Base-by-base conservation (phyloP, 768 basidiomycete species). In the Panus rudis region DNA sequence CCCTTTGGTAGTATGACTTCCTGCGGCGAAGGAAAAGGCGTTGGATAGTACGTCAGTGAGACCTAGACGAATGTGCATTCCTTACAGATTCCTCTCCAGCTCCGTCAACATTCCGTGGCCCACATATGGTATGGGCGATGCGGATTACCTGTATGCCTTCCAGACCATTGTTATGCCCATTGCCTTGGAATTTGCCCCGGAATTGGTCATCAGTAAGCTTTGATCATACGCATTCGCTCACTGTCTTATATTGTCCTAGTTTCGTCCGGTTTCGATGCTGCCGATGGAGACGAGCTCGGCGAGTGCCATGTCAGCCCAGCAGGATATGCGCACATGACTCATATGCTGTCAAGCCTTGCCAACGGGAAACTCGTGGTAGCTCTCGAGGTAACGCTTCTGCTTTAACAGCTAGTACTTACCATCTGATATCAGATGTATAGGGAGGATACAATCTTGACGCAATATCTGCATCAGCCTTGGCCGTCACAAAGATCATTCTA, bases 31-130 rank as follows among this genome's bases (percentile, higher is more conserved):
- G 92, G 86, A 1, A 57, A 69, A 1, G 96, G 94, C 5, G 66
- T 80, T 34, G 94, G 96, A 64, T 91, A 72, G 93, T 94, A 65
- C 60, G 85, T 72, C n/a, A n/a, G n/a, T n/a, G n/a, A n/a, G n/a
- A n/a, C n/a, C n/a, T n/a, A n/a, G n/a, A n/a, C 24, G 10, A 40
- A 20, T 7, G 13, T 44, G 6, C 13, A 27, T 4, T 8, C n/a
- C n/a, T n/a, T n/a, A n/a, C n/a, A n/a, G n/a, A 20, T 13, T 41
- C 40, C 43, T 16, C 37, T 17, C 35, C 46, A 97, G 92, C 57
- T 91, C 86, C 38, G 91, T 99, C 52, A 99, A 99, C 60, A 76
- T 99, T 42, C 92, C 94, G 1, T 99, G 96, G 93, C 90, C 92
- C 6, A 72, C 75, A 41, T 66, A 63, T 28, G 92, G 87, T 13